Base-by-base conservation (phyloP, 257 asterid genomes). In the Verbena officinalis region DNA sequence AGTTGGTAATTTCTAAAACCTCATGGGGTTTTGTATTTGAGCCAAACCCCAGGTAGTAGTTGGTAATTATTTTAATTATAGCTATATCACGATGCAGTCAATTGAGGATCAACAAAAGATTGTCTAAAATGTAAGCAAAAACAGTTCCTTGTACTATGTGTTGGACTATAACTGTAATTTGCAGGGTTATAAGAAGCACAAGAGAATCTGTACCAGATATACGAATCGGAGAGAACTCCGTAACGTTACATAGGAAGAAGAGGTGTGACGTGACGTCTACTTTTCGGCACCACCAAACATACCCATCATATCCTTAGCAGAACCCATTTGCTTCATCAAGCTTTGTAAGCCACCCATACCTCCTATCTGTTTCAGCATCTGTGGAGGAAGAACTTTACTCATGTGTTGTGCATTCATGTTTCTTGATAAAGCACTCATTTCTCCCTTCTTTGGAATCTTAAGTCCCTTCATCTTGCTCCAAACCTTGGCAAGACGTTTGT, bases 401-500 rank as follows among this genome's bases (percentile, higher is more conserved):
- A 94, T 90, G 80, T 88, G 95, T 54, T 94, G 98, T 0, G 93
- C 96, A 5, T 90, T 90, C 95, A 86, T 83, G 68, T 88, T 94
- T 65, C 90, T 75, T 1, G 96, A 84, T 17, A 87, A 68, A 9
- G 95, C 81, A 16, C 94, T 93, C 97, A 93, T 93, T 16, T 85
- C 91, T 73, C 98, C 98, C 70, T 88, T 94, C 91, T 86, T 94
- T 9, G 99, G 97, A 16, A 93, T 93, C 86, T 87, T 93, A 5
- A 92, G 91, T 3, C 98, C 98, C 81, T 92, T 92, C 98, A 89
- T 89, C 87, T 93, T 90, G 86, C 97, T 84, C 87, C 95, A 93
- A 33, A 87, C 74, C 88, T 93, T 90, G 33, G 96, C 96, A 44
- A 84, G 84, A 33, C 95, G 76, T 77, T 90, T 93, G 92, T 85